A percentile compares a stretch with the other conserved stretches of the same genome.
phyloP scores from a whole-genome alignment of 495 filamentous ascomycete species.

The Penicillium malachiteum region DNA sequence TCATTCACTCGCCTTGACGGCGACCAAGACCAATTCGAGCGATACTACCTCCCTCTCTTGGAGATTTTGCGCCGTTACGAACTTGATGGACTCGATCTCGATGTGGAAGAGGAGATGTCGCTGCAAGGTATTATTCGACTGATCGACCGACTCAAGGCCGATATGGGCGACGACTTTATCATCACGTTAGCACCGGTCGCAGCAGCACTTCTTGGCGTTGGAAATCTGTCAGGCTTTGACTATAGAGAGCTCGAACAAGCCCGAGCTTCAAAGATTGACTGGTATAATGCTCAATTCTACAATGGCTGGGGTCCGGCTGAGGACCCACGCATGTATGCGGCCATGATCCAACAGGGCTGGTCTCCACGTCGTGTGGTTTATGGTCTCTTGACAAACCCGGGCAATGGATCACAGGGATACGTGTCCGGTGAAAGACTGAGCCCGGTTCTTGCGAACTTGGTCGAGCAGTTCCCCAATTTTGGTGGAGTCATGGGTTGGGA shows the following conservation, averaged over 20 bases:
- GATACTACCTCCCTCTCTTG: slow-evolving; percentile 63
- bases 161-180: slow-evolving; percentile 69
- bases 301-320: slow-evolving; percentile 71
- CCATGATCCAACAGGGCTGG: slow-evolving; percentile 64
- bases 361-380: slow-evolving; percentile 64
- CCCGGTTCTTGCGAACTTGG: slow-evolving; percentile 41
- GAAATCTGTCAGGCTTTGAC: slow-evolving; percentile 72
- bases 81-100: slow-evolving; percentile 75
- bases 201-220: slow-evolving; percentile 57
- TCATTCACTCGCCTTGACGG: slow-evolving; percentile 66
- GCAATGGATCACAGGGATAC: slow-evolving; percentile 61
- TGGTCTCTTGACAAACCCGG: slow-evolving; percentile 69
- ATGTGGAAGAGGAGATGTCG: slow-evolving; percentile 80
- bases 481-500: slow-evolving; percentile 89
- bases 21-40: slow-evolving; percentile 56
- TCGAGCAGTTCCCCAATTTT: slow-evolving; percentile 59
- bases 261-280: slow-evolving; percentile 64
- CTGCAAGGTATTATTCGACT: slow-evolving; percentile 66
- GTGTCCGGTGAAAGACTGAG: slow-evolving; percentile 50
- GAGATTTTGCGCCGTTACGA: slow-evolving; percentile 54
- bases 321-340: slow-evolving; percentile 59
- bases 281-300: slow-evolving; percentile 88
- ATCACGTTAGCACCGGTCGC: slow-evolving; percentile 82
- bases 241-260: slow-evolving; percentile 65
- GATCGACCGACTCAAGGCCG: slow-evolving; percentile 66